A percentile compares a stretch with the other conserved stretches of the same genome.
Evolutionary conservation across 768 basidiomycete species (phyloP).

Genomic region (Boletus subparvulus): DNA sequence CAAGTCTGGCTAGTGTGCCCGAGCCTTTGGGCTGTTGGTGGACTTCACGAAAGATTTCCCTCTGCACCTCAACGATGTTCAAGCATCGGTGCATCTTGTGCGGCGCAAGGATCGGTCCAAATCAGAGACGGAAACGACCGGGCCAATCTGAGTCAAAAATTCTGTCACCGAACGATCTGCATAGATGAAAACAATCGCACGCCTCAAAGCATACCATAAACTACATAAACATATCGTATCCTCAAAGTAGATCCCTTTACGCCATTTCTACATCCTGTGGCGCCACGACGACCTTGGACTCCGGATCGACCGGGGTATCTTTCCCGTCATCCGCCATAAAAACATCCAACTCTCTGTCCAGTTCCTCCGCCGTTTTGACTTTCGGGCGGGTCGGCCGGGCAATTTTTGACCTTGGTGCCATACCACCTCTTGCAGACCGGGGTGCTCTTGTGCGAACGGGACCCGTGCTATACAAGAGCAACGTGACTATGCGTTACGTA

Average conservation of each 20-base stretch:
- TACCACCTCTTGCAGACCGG: conserved; percentile 17
- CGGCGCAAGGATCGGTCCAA: background rate
- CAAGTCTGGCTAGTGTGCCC: conserved; percentile 20
- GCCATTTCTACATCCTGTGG: conserved; percentile 58
- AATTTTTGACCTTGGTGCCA: conserved; percentile 24
- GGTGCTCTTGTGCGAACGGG: conserved; percentile 43
- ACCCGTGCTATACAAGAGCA: conserved; percentile 30
- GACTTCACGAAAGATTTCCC: conserved; percentile 21
- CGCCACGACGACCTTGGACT: conserved; percentile 14
- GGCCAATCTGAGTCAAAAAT: background rate
- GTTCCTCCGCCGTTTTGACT: conserved; percentile 74
- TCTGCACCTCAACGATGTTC: conserved; percentile 28
- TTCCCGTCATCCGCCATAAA: conserved; percentile 67
- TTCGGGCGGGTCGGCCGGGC: conserved; percentile 42
- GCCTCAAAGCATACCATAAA: conserved; percentile 10
- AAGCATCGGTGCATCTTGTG: conserved; percentile 26
- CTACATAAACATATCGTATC: conserved; percentile 21
- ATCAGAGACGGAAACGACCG: background rate
- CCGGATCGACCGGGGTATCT: conserved; percentile 20
- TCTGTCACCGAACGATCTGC: background rate
- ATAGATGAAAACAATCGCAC: background rate
- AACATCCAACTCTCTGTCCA: conserved; percentile 86
- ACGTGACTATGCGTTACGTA: background rate
- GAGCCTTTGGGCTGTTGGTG: background rate
- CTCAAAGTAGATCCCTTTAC: conserved; percentile 13